phyloP scores from a whole-genome alignment of 2,329 filamentous ascomycete species.

The Alternaria dauci region DNA sequence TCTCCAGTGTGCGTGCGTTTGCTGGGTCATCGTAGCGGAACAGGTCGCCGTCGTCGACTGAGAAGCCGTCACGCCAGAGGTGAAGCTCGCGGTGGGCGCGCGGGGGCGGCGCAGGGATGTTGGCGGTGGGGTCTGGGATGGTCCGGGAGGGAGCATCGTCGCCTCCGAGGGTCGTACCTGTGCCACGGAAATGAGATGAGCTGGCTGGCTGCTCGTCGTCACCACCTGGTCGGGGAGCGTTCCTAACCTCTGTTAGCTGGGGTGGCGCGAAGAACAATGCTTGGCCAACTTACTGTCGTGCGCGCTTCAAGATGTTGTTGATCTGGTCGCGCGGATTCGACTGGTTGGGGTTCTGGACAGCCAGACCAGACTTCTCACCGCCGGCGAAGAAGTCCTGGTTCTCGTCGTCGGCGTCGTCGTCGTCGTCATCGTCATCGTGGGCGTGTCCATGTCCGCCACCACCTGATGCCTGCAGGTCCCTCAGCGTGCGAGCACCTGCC shows the following conservation, averaged over 20 bases:
- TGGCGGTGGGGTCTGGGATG: constrained; percentile 67
- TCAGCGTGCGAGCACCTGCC: constrained; percentile 52
- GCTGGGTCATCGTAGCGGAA: constrained; percentile 80
- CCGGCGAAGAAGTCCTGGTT: constrained; percentile 78
- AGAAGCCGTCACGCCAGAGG: constrained; percentile 85
- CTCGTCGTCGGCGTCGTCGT: constrained; percentile 68
- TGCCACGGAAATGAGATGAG: constrained; percentile 69
- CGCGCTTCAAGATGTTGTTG: constrained; percentile 59
- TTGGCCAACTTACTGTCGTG: constrained; percentile 50
- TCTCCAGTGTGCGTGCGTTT: constrained; percentile 74
- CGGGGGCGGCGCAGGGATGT: constrained; percentile 51
- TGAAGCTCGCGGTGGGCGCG: constrained; percentile 75
- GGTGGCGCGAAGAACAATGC: background rate
- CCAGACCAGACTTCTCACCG: constrained; percentile 82
- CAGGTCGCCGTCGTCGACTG: constrained; percentile 81
- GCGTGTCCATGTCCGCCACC: constrained; percentile 55
- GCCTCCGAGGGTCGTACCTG: constrained; percentile 79
- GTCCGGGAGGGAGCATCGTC: constrained; percentile 75
- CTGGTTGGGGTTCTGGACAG: constrained; percentile 70
- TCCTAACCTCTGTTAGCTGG: constrained; percentile 57
- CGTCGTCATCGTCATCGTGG: constrained; percentile 60
- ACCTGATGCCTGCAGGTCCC: constrained; percentile 56
- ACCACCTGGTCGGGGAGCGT: constrained; percentile 65
- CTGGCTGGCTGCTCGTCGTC: constrained; percentile 59
- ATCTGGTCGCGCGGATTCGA: constrained; percentile 59